A percentile compares a stretch with the other conserved stretches of the same genome.
These are phyloP conservation scores for Ogataea kodamae DNA, from an alignment of 805 yeast genomes.

Conservation along the genomic window DNA sequence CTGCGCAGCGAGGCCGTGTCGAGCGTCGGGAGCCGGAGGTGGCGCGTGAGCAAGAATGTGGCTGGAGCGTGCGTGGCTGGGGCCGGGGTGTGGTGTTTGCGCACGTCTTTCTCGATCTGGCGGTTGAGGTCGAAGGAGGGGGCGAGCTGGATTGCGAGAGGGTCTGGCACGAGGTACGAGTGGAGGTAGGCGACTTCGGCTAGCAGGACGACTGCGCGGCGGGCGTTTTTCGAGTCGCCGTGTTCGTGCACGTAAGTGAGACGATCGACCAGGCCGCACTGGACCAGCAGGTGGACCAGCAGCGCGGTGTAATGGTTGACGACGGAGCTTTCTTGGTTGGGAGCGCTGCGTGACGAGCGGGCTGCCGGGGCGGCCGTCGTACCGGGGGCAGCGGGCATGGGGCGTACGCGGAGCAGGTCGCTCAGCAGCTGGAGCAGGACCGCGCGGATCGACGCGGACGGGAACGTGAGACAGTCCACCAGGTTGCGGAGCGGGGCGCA, in stretches of 20 bases:
- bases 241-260: constrained; percentile 39
- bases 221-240: constrained; percentile 41
- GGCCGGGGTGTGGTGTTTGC: constrained; percentile 26
- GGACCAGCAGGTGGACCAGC: constrained; percentile 50
- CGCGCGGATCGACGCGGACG: constrained; percentile 54
- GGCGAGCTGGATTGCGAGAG: constrained; percentile 29
- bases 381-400: constrained; percentile 36
- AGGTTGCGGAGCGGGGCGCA: constrained; percentile 55
- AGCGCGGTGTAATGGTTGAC: constrained; percentile 66
- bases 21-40: constrained; percentile 13
- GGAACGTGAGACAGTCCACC: constrained; percentile 57
- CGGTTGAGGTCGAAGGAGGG: constrained; percentile 29
- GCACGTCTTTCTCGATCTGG: constrained; percentile 27
- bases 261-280: constrained; percentile 50
- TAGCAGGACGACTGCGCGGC: constrained; percentile 62
- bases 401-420: constrained; percentile 59
- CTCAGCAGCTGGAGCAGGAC: constrained; percentile 68
- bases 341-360: constrained; percentile 21
- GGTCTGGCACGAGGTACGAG: constrained; percentile 51
- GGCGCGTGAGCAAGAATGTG: constrained; percentile 8
- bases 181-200: constrained; percentile 59
- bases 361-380: constrained; percentile 1
- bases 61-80: too few relatives aligned
- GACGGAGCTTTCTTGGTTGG: constrained; percentile 41
- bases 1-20: constrained; percentile 69